These are phyloP conservation scores for Hericium coralloides DNA, from an alignment of 768 basidiomycete genomes.

Conservation along the genomic window DNA sequence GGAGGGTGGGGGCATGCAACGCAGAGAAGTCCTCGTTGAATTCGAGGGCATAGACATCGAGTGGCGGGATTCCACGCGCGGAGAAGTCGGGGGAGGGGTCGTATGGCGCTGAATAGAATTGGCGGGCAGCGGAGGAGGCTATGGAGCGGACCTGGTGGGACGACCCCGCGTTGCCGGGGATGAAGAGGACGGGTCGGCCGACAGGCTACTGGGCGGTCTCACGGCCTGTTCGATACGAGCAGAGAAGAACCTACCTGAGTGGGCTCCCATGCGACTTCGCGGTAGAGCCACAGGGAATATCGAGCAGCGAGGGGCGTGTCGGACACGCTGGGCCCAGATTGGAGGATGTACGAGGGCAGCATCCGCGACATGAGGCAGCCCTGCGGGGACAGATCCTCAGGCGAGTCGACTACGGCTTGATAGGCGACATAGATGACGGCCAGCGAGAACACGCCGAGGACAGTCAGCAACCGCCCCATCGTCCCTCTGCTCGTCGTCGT, in stretches of 20 bases:
- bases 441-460: slow-evolving; percentile 3
- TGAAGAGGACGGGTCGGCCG: slow-evolving; percentile 87
- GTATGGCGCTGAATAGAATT: slow-evolving; percentile 61
- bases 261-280: slow-evolving; percentile 80
- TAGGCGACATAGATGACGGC: slow-evolving; percentile 2
- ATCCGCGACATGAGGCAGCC: slow-evolving; percentile 97
- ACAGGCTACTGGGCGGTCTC: slow-evolving; percentile 18
- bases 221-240: not conserved
- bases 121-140: slow-evolving; percentile 81
- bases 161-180: slow-evolving; percentile 96
- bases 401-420: slow-evolving; percentile 5
- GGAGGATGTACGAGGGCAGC: slow-evolving; percentile 81
- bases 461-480: not conserved
- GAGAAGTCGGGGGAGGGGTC: slow-evolving; percentile 44
- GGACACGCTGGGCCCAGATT: slow-evolving; percentile 52
- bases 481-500: not conserved
- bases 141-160: slow-evolving; percentile 92
- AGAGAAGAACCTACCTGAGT: slow-evolving; percentile 35
- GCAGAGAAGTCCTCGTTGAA: slow-evolving; percentile 97
- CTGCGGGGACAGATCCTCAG: slow-evolving; percentile 58
- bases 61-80: slow-evolving; percentile 36
- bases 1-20: slow-evolving; percentile 83
- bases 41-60: slow-evolving; percentile 92
- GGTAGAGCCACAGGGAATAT: slow-evolving; percentile 86
- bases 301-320: slow-evolving; percentile 67